Evolutionary conservation across 768 basidiomycete species (phyloP).

Genomic region (Omphalotus guepiniiformis): DNA sequence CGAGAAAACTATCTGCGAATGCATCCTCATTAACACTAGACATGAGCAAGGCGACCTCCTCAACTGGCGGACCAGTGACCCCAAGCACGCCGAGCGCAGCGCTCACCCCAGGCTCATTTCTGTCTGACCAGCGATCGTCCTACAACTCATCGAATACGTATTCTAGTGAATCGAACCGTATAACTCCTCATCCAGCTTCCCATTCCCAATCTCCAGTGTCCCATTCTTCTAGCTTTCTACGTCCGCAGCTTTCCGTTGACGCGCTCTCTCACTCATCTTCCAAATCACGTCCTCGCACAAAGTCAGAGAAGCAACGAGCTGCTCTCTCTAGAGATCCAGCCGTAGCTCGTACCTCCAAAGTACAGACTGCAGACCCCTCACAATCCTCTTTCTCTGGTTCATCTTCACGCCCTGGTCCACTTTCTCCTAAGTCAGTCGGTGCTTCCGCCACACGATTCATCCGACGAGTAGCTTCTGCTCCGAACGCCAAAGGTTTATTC

Average conservation of each 20-base stretch:
- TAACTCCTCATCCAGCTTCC: constrained; percentile 19
- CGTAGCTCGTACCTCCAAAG: constrained; percentile 21
- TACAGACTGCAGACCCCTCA: constrained; percentile 42
- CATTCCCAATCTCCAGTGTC: constrained; percentile 19
- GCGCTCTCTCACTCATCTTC: constrained; percentile 25
- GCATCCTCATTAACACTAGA: constrained; percentile 47
- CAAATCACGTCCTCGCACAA: constrained; percentile 34
- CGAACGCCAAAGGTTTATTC: constrained; percentile 93
- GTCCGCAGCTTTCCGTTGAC: constrained; percentile 28
- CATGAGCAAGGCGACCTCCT: constrained; percentile 34
- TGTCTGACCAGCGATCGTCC: constrained; percentile 65
- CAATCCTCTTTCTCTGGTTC: constrained; percentile 38
- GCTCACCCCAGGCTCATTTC: constrained; percentile 50
- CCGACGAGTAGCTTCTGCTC: constrained; percentile 92
- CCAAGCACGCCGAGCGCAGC: constrained; percentile 44
- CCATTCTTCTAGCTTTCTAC: constrained; percentile 18
- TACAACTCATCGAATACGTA: constrained; percentile 76
- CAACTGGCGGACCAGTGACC: constrained; percentile 32
- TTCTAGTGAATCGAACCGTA: constrained; percentile 64
- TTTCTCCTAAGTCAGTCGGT: constrained; percentile 66
- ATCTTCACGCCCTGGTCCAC: constrained; percentile 46
- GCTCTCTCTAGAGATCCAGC: constrained; percentile 17
- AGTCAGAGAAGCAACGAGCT: constrained; percentile 40
- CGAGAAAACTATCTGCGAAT: constrained; percentile 49
- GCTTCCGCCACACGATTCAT: constrained; percentile 85